A percentile compares a stretch with the other conserved stretches of the same genome.
These are phyloP conservation scores for Vachellia collinsii DNA, from an alignment of 306 rosid genomes.

Conservation along the genomic window DNA sequence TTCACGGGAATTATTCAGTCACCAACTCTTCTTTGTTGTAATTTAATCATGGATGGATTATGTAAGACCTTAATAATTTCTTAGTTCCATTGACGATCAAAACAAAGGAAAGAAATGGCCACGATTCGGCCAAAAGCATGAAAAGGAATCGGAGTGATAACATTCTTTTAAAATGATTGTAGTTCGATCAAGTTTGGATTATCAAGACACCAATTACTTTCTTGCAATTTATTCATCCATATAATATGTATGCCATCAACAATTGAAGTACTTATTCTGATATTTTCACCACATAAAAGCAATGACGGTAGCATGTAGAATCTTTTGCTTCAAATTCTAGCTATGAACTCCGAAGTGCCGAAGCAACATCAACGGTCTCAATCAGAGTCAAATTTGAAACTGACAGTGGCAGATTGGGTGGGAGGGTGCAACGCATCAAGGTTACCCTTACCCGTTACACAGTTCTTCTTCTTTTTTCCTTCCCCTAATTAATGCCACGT, in stretches of 20 bases:
- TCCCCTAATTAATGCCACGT: too few relatives aligned
- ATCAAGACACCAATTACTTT: too few relatives aligned
- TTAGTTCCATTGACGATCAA: too few relatives aligned
- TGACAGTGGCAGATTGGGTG: neutral
- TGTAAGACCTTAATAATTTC: neutral
- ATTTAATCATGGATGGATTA: neutral
- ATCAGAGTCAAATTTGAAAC: neutral
- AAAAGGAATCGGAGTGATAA: too few relatives aligned
- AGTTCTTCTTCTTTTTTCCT: neutral
- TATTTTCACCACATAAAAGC: neutral
- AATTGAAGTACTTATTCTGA: neutral
- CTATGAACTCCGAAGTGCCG: too few relatives aligned
- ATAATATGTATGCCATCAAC: too few relatives aligned
- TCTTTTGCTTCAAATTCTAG: neutral
- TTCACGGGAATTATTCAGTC: neutral
- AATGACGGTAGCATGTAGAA: neutral
- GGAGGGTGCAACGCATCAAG: neutral
- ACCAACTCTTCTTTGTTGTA: neutral
- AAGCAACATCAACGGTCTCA: neutral
- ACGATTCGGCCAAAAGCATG: too few relatives aligned
- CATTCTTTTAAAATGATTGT: too few relatives aligned
- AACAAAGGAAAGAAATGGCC: too few relatives aligned
- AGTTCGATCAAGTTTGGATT: too few relatives aligned
- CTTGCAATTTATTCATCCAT: too few relatives aligned
- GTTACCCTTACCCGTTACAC: too few relatives aligned